Percentiles rank a stretch among this genome's conserved stretches.
phyloP scores from a whole-genome alignment of 805 yeast genomes.

The Nakazawaea ambrosiae region DNA sequence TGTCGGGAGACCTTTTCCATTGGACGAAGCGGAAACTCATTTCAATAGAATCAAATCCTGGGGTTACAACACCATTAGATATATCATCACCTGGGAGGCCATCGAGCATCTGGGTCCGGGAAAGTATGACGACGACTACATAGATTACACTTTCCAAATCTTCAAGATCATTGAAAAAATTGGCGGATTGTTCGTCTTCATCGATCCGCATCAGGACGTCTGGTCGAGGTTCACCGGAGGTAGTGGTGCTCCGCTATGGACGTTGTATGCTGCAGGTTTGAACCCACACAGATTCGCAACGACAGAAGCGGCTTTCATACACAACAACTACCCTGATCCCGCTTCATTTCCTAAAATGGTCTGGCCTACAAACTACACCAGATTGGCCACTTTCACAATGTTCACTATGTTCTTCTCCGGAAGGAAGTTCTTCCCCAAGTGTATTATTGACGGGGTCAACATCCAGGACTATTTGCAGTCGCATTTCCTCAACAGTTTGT shows the following conservation, averaged over 20 bases:
- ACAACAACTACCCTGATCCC: slow-evolving; percentile 45
- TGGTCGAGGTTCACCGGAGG: slow-evolving; percentile 92
- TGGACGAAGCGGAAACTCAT: slow-evolving; percentile 67
- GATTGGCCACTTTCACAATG: slow-evolving; percentile 74
- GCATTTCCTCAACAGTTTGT: slow-evolving; percentile 51
- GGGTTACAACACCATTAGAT: slow-evolving; percentile 78
- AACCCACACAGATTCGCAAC: slow-evolving; percentile 64
- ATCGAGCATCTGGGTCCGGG: slow-evolving; percentile 87
- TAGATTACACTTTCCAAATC: slow-evolving; percentile 60
- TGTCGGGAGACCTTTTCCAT: slow-evolving; percentile 74
- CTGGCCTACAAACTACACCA: slow-evolving; percentile 83
- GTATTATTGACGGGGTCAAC: slow-evolving; percentile 61
- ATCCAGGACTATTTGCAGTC: slow-evolving; percentile 73
- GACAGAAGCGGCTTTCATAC: slow-evolving; percentile 78
- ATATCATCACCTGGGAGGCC: slow-evolving; percentile 86
- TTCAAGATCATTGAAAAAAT: slow-evolving; percentile 47
- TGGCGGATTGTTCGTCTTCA: slow-evolving; percentile 72
- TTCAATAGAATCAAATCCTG: slow-evolving; percentile 62
- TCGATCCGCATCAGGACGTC: slow-evolving; percentile 92
- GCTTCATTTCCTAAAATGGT: slow-evolving; percentile 69
- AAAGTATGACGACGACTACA: slow-evolving; percentile 66
- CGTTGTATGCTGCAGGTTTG: slow-evolving; percentile 80
- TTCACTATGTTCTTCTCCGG: slow-evolving; percentile 85
- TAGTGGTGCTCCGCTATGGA: slow-evolving; percentile 93
- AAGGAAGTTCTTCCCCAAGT: slow-evolving; percentile 65